These are phyloP conservation scores for Solanum hybrid DNA, from an alignment of 305 asterid genomes.

Conservation along the genomic window DNA sequence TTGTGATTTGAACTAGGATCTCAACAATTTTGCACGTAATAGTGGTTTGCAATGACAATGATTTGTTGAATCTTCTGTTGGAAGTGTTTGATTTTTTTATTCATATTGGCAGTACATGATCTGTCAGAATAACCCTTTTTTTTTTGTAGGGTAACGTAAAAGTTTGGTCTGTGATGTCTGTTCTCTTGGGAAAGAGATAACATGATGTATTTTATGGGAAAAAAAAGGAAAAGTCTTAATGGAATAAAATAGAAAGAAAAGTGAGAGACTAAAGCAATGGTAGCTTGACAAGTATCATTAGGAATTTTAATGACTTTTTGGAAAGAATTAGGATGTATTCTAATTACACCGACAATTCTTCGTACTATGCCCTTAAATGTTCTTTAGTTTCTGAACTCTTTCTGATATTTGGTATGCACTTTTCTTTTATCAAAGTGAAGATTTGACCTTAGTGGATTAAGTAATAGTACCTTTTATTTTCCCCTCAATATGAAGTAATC, in stretches of 20 bases:
- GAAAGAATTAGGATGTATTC: background rate
- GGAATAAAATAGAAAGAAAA: conserved; percentile 9
- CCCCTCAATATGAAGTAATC: background rate
- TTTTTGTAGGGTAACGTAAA: conserved; percentile 21
- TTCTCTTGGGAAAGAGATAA: conserved; percentile 17
- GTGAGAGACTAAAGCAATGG: conserved; percentile 23
- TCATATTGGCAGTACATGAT: background rate
- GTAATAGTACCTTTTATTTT: background rate
- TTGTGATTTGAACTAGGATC: background rate
- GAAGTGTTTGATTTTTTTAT: background rate
- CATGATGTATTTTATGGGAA: conserved; percentile 26
- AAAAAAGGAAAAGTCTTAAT: conserved; percentile 20
- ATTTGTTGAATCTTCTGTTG: conserved; percentile 2
- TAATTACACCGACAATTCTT: conserved; percentile 23
- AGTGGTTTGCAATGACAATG: background rate
- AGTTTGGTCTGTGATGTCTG: conserved; percentile 12
- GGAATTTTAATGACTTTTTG: background rate
- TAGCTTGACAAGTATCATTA: background rate
- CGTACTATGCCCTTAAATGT: conserved; percentile 8
- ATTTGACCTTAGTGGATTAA: conserved; percentile 13
- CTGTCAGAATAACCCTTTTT: conserved; percentile 19
- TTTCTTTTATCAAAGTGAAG: conserved; percentile 25
- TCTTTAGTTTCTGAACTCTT: conserved; percentile 20
- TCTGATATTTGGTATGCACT: conserved; percentile 28
- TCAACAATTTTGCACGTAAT: background rate